Base-by-base conservation (phyloP, 2,329 filamentous ascomycete species). In the Arachnomyces sp. region DNA sequence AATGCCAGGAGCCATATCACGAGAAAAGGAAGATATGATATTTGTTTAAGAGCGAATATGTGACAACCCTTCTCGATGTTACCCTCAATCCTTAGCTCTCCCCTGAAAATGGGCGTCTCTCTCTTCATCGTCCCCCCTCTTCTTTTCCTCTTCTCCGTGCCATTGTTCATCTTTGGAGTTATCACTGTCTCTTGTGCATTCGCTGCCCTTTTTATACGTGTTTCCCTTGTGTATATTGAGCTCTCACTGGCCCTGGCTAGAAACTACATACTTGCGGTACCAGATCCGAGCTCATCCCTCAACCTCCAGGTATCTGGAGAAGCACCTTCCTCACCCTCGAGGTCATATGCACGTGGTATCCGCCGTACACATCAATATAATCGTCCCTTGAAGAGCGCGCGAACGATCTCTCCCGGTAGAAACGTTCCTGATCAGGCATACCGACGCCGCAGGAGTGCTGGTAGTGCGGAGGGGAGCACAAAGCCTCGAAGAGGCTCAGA, bases 111-210 rank as follows among this genome's bases (percentile, higher is more conserved):
- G 9, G 21, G 5, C 30, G 34, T 63, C 25, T 55, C 53, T 8
- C 56, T 54, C 12, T 39, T 65, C 36, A 58, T 83, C 36, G 63
- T 79, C 38, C 67, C 82, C 38, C 78, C 79, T n/a, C 70, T 82
- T 52, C 65, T 84, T 48, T 69, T 77, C 52, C 47, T 82, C 47
- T 67, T 81, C 52, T 79, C 78, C 15, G 62, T 83, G 9, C 80
- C 81, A 7, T 69, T 84, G 39, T 71, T 77, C 49, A 55, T 83
- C 36, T 73, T 79, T 40, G 81, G 81, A 38, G 73, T 71, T 46
- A 62, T 83, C 47, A 84, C 81, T 25, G 78, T 80, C 40, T 71
- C 69, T 3, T 50, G 83, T 35, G 78, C 81, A 30, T 75, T 81
- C 47, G 67, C 73, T 29, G 67, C 82, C 28, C 71, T 85, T 36